Evolutionary conservation across 305 asterid species (phyloP), one percentile per base, ranked within the genome.

Genomic region (Fraxinus floribunda): DNA sequence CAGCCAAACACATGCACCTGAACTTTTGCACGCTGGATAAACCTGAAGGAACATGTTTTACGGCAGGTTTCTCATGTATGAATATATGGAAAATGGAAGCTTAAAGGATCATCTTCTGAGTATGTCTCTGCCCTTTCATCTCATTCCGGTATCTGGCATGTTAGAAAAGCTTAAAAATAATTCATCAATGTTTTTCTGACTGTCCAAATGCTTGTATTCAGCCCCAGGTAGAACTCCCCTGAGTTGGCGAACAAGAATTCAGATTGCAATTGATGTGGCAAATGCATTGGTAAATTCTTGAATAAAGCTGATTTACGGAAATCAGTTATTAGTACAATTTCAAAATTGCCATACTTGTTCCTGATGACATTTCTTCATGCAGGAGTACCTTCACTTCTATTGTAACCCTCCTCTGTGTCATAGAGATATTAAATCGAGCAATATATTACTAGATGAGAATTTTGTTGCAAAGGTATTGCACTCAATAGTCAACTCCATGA

Each of bases 391-490:
- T 79, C 98, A 97, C 88, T 95, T 91, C 84, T 97, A 97, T 76
- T 97, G 99, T 77, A 88, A 95, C 41, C 99, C 98, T 83, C 97
- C 99, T 70, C 87, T 97, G 87, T 97, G 98, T 92, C 98, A 97
- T 79, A 90, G 99, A 88, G 98, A 97, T 85, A 91, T 97, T 6
- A 97, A 95, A 85, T 93, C 99, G 3, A 95, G 99, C 95, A 95
- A 97, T 83, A 97, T 97, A 86, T 85, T 97, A 80, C 90, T 97
- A n/a, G 98, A 92, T 81, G 97, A 92, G 68, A 87, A 92, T 82
- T 92, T 90, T 76, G 91, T 86, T 7, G 99, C 98, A 1, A 97
- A 97, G 99, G 99, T 93, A 88, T 82, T 83, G 39, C 35, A 78
- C 9, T 29, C 73, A 41, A 7, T 35, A 44, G 62, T 49, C 62